Base-by-base conservation (phyloP, 1,139 yeast species). In the Yamadazyma spencermartinsiae region DNA sequence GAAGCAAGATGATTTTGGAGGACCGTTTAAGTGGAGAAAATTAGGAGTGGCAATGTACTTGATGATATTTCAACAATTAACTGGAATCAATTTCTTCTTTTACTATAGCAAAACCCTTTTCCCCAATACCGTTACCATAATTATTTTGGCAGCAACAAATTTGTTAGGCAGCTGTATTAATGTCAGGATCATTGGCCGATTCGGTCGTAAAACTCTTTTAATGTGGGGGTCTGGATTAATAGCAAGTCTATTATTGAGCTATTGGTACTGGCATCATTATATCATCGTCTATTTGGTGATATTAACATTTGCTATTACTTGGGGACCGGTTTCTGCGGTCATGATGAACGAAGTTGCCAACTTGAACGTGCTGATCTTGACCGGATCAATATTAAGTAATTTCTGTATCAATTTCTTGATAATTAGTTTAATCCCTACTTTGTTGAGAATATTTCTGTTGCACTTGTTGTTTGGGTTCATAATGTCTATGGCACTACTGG, bases 301-400 rank as follows among this genome's bases (percentile, higher is more conserved):
- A 17, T 43, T 61, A 10, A 40, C 44, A 4, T 64, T 64, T 43
- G 53, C 70, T 5, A 36, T 52, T 7, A 55, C 61, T 29, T 64
- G 70, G 71, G 70, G 71, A 3, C 68, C 69, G 1, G 48, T 63
- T 17, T 45, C 58, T n/a, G 61, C 61, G 0, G 52, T 65, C 7
- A 14, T 63, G 14, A 50, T 54, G 38, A 58, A 54, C 37, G 51
- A 51, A 15, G 36, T 61, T 10, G 52, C 61, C 15, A 51, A 52
- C 17, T 51, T 56, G 27, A 52, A 56, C 37, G 43, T 52, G 11
- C 33, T 37, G 6, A 51, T 62, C 5, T 45, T 63, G 35, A 51
- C 59, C 12, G n/a, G 50, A 15, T 53, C 65, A 1, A 50, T 56
- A 7, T 45, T 57, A 11, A 37, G 49, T 8, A 60, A 55, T 36